Percentiles rank a stretch among this genome's conserved stretches.
phyloP scores from a whole-genome alignment of 257 asterid genomes.

The Petrea volubilis region DNA sequence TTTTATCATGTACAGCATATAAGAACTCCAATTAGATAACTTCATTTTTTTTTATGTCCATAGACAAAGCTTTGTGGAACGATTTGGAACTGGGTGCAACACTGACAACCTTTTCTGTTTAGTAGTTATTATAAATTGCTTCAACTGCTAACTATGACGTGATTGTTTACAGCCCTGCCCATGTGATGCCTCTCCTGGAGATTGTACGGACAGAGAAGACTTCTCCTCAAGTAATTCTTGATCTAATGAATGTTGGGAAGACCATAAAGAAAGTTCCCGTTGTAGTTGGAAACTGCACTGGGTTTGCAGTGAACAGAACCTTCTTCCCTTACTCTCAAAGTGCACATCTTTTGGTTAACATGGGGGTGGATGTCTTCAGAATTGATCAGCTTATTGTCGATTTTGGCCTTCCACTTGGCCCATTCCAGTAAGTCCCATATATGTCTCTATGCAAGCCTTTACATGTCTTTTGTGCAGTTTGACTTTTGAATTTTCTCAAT shows the following conservation, averaged over 20 bases:
- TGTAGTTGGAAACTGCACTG: constrained; percentile 95
- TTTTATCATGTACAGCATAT: neutral
- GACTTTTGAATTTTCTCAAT: neutral
- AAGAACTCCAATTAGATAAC: neutral
- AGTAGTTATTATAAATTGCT: constrained; percentile 2
- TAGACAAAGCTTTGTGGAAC: constrained; percentile 1
- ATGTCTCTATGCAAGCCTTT: constrained; percentile 4
- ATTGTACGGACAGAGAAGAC: constrained; percentile 86
- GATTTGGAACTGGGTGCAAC: constrained; percentile 17
- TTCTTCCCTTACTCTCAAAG: constrained; percentile 91
- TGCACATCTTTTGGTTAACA: constrained; percentile 70
- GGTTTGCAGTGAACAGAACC: constrained; percentile 96
- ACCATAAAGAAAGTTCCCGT: constrained; percentile 91
- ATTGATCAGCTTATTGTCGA: constrained; percentile 74
- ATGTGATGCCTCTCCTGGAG: constrained; percentile 96
- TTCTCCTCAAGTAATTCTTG: constrained; percentile 90
- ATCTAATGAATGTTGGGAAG: constrained; percentile 90
- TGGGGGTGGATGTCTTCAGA: constrained; percentile 95
- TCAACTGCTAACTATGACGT: constrained; percentile 28
- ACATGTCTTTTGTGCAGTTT: constrained; percentile 10
- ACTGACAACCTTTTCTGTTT: constrained; percentile 20
- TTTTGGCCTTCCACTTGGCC: constrained; percentile 98
- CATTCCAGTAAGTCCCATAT: constrained; percentile 76
- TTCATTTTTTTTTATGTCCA: neutral
- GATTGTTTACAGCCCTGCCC: constrained; percentile 85